Evolutionary conservation across 2,329 filamentous ascomycete genomes (phyloP), one percentile per base, ranked within the genome.

Genomic region (Alternaria tenuissima): DNA sequence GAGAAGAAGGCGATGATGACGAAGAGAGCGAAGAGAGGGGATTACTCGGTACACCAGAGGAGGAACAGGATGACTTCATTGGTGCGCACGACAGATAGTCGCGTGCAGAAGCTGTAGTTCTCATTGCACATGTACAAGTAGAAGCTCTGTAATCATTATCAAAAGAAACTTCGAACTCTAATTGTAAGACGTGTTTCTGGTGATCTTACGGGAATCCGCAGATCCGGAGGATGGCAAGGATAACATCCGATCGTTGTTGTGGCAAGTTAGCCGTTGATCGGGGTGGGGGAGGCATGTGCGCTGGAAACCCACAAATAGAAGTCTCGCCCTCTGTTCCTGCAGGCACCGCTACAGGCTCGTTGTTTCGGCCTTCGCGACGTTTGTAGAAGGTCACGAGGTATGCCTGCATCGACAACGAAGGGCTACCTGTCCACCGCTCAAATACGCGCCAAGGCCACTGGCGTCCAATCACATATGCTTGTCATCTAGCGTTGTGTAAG

Each of bases 1-100:
- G 79, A 20, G 77, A 80, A 5, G 74, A 74, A 11, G 65, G 53
- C 12, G 53, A 57, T 7, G 55, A 54, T 3, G 74, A 66, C 7
- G 78, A 69, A n/a, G 69, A 67, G 9, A 76, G 75, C 52, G 80
- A 81, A 57, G 76, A 79, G 65, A 64, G 73, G n/a, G 81, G 80
- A 2, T 59, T 82, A 42, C 65, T 83, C 14, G 70, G 64, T 11
- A 67, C 65, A 51, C 57, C 61, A 26, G 60, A 61, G 14, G 72
- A 74, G 20, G 73, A 71, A 43, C 64, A 64, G 24, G 68, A 69
- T 47, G 52, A 58, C 16, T 68, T 68, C 34, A 57, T 67, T 60
- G 63, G 67, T 26, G 65, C 22, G 41, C 30, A 59, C 48, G 57
- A 46, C 49, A 59, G 59, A 58, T 63, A 63, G 46, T 38, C 22